phyloP scores from a whole-genome alignment of 1,139 yeast genomes.

The Yamadazyma songkhlaensis region DNA sequence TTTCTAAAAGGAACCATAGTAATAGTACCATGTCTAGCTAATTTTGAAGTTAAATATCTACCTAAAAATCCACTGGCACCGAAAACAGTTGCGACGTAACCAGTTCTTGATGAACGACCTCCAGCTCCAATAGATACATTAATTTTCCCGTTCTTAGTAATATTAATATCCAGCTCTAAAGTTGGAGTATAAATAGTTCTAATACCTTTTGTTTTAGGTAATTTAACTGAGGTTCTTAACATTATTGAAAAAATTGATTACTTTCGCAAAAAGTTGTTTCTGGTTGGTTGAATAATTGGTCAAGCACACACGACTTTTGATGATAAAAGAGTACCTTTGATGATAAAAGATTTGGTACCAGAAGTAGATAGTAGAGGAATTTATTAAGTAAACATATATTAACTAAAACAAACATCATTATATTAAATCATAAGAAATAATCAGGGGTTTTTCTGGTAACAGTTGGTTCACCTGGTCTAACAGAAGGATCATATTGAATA shows the following conservation, averaged over 20 bases:
- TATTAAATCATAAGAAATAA: conserved; percentile 60
- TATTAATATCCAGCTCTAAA: conserved; percentile 60
- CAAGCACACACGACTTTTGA: conserved; percentile 2
- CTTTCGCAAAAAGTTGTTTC: conserved; percentile 14
- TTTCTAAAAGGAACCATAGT: conserved; percentile 80
- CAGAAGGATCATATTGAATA: conserved; percentile 90
- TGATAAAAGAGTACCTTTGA: not conserved
- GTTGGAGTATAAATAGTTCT: conserved; percentile 43
- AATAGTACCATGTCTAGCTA: conserved; percentile 79
- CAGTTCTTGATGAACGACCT: conserved; percentile 87
- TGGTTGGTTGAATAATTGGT: conserved; percentile 19
- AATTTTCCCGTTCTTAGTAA: conserved; percentile 75
- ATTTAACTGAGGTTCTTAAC: conserved; percentile 27
- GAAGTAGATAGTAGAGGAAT: not conserved
- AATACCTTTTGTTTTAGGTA: conserved; percentile 18
- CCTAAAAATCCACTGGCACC: conserved; percentile 85
- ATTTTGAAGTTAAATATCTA: conserved; percentile 64
- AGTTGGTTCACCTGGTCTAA: conserved; percentile 95
- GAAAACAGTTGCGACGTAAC: conserved; percentile 85
- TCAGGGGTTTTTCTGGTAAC: conserved; percentile 95
- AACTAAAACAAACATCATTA: conserved; percentile 2
- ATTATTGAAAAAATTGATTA: conserved; percentile 17
- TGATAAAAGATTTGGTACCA: too few species aligned
- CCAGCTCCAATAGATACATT: conserved; percentile 69
- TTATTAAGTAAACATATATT: conserved; percentile 1